phyloP scores from a whole-genome alignment of 2,329 filamentous ascomycete species.

The Sporothrix phasma region DNA sequence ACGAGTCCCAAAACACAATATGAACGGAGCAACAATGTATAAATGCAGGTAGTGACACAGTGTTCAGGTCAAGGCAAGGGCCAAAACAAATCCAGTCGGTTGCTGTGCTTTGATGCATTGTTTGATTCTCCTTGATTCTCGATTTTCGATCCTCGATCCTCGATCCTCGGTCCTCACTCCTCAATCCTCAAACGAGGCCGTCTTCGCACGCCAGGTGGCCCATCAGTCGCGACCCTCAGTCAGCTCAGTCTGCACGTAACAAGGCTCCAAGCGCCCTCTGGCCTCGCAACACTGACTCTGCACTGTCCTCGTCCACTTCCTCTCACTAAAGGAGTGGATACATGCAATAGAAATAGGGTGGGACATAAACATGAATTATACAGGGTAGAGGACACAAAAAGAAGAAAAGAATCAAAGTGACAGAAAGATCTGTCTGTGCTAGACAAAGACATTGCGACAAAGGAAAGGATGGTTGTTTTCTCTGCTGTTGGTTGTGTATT shows the following conservation, averaged over 20 bases:
- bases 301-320: background rate
- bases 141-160: too few relatives aligned
- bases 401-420: background rate
- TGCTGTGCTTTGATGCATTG: background rate
- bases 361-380: slow-evolving; percentile 10
- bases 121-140: background rate
- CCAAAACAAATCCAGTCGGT: slow-evolving; percentile 8
- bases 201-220: too few relatives aligned
- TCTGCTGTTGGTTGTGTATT: background rate
- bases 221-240: too few relatives aligned
- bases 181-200: too few relatives aligned
- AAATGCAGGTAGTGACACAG: background rate
- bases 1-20: too few relatives aligned
- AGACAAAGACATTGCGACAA: slow-evolving; percentile 4
- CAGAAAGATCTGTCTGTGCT: background rate
- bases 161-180: too few relatives aligned
- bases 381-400: background rate
- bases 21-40: background rate
- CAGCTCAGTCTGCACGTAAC: too few relatives aligned
- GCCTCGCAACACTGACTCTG: too few relatives aligned
- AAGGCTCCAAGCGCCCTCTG: too few relatives aligned
- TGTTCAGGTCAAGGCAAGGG: background rate
- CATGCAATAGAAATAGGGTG: background rate
- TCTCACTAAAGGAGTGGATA: background rate
- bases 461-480: background rate